Evolutionary conservation across 352 stramenopile genomes (phyloP).

Genomic region (Globisporangium irregulare): DNA sequence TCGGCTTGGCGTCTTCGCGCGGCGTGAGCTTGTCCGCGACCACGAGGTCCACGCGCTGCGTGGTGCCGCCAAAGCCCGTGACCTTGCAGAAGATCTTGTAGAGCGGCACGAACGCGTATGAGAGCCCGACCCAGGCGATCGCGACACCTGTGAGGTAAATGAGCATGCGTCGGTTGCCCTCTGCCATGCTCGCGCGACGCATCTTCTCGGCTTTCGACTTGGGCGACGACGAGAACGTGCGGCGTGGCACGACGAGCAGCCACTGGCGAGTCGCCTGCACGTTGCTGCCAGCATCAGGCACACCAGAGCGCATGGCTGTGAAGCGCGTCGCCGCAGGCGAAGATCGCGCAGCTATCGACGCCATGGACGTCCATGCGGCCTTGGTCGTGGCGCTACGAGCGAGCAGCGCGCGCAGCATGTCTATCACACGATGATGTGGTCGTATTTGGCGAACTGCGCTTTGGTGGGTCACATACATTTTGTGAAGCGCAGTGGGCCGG

Average conservation of each 20-base stretch:
- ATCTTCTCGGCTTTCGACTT: constrained; percentile 45
- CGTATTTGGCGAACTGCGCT: constrained; percentile 21
- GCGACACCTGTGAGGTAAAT: constrained; percentile 94
- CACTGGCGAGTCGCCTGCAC: constrained; percentile 14
- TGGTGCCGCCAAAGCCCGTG: constrained; percentile 96
- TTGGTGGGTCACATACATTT: constrained; percentile 27
- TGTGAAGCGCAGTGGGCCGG: not conserved
- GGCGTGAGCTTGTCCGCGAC: constrained; percentile 87
- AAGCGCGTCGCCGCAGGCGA: not conserved
- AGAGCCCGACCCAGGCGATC: constrained; percentile 92
- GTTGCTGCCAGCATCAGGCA: not conserved
- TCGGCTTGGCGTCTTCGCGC: constrained; percentile 88
- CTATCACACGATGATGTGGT: constrained; percentile 6
- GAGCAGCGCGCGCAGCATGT: constrained; percentile 20
- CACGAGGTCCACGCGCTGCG: constrained; percentile 74
- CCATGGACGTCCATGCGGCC: not conserved
- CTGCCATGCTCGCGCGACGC: constrained; percentile 54
- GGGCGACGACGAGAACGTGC: constrained; percentile 43
- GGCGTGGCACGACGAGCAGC: constrained; percentile 18
- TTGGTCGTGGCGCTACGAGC: not conserved
- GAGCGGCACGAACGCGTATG: constrained; percentile 96
- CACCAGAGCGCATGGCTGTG: not conserved
- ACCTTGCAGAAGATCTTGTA: constrained; percentile 99
- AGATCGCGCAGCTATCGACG: not conserved
- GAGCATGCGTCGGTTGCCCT: constrained; percentile 89